These are phyloP conservation scores for Ceratobasidium sp. DNA, from an alignment of 1,284 basidiomycete species.

Conservation along the genomic window DNA sequence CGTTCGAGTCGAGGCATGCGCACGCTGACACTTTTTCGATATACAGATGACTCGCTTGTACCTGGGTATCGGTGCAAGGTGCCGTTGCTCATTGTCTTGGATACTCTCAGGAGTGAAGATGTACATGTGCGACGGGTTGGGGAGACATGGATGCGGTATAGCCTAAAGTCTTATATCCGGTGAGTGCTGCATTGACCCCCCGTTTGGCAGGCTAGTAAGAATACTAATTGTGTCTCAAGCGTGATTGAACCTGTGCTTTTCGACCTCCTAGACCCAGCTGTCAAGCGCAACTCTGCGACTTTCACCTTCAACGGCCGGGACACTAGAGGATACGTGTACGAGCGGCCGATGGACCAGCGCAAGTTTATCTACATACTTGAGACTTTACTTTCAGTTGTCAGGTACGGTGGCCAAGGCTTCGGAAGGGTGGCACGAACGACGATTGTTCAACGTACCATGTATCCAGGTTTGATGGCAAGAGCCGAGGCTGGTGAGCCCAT, in stretches of 20 bases:
- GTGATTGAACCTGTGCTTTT: constrained; percentile 87
- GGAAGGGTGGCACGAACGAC: constrained; percentile 72
- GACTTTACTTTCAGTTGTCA: constrained; percentile 78
- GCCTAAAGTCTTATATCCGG: constrained; percentile 90
- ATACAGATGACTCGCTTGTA: constrained; percentile 78
- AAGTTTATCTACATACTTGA: constrained; percentile 77
- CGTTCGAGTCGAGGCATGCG: constrained; percentile 6
- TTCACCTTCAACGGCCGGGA: constrained; percentile 72
- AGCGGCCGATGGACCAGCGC: constrained; percentile 80
- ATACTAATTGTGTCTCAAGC: constrained; percentile 57
- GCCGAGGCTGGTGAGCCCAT: constrained; percentile 64
- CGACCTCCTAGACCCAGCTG: constrained; percentile 76
- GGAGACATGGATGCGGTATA: constrained; percentile 96
- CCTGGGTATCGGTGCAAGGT: constrained; percentile 85
- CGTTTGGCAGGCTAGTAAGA: background rate
- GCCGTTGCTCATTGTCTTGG: constrained; percentile 88
- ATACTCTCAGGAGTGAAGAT: constrained; percentile 80
- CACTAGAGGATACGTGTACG: constrained; percentile 73
- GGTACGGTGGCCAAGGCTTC: constrained; percentile 90
- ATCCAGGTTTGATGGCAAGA: constrained; percentile 67
- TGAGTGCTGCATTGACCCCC: constrained; percentile 54
- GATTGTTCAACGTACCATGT: constrained; percentile 69
- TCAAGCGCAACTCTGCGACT: constrained; percentile 64
- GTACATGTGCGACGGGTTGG: constrained; percentile 78
- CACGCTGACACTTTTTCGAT: constrained; percentile 15